These are phyloP conservation scores for Oenanthe javanica DNA, from an alignment of 140 eudicot species.

Conservation along the genomic window DNA sequence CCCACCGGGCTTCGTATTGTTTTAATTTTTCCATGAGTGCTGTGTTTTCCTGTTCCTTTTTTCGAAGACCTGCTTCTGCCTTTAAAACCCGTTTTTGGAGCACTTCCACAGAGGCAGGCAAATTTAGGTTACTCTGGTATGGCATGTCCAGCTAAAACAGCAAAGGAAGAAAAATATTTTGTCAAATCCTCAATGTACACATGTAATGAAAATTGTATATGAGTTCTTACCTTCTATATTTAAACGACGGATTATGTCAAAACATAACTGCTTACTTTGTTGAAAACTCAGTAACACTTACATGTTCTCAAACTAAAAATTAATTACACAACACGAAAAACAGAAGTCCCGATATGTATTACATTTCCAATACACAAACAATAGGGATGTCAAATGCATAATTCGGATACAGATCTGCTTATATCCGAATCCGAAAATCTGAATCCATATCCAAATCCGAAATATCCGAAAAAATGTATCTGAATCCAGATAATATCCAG, in stretches of 20 bases:
- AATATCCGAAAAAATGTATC: too few species aligned
- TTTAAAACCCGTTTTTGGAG: slow-evolving; percentile 44
- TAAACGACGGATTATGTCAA: background rate
- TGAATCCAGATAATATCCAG: too few species aligned
- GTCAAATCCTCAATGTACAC: background rate
- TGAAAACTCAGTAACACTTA: background rate
- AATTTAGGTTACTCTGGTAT: slow-evolving; percentile 27
- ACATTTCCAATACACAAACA: background rate
- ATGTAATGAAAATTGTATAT: background rate
- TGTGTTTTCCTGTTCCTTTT: slow-evolving; percentile 66
- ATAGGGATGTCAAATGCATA: too few species aligned
- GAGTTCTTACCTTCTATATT: background rate
- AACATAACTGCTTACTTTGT: background rate
- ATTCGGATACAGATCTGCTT: too few species aligned
- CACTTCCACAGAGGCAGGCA: slow-evolving; percentile 48
- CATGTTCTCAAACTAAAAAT: background rate
- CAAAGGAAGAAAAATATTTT: background rate
- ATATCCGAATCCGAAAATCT: too few species aligned
- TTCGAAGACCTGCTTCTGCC: slow-evolving; percentile 44
- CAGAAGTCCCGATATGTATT: background rate
- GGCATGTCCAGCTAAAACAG: slow-evolving; percentile 34
- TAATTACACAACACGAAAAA: background rate
- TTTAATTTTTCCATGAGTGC: slow-evolving; percentile 48
- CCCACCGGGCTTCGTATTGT: slow-evolving; percentile 60
- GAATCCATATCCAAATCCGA: too few species aligned